These are phyloP conservation scores for Talaromyces sp. DNA, from an alignment of 2,329 filamentous ascomycete species.

Conservation along the genomic window DNA sequence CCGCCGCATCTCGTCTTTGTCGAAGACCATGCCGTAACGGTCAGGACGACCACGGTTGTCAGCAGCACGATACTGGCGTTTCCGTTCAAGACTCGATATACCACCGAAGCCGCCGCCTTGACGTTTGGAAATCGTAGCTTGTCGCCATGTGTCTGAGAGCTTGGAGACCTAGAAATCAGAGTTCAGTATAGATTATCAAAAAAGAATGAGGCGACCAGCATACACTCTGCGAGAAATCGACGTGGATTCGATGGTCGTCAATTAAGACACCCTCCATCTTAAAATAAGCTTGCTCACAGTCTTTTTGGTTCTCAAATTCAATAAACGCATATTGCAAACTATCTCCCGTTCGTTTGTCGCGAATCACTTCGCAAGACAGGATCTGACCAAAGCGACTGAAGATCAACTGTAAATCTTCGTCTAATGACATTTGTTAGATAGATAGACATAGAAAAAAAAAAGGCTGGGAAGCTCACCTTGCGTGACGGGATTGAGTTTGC, in stretches of 20 bases:
- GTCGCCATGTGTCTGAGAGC: constrained; percentile 83
- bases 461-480: constrained; percentile 46
- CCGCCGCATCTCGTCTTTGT: constrained; percentile 61
- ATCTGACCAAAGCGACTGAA: constrained; percentile 97
- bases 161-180: constrained; percentile 53
- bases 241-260: constrained; percentile 94
- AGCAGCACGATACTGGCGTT: constrained; percentile 78
- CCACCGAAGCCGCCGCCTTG: constrained; percentile 81
- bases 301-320: constrained; percentile 86
- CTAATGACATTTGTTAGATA: constrained; percentile 34
- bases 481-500: constrained; percentile 96
- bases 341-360: constrained; percentile 89
- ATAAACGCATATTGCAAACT: constrained; percentile 97
- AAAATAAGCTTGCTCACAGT: constrained; percentile 92
- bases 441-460: background rate
- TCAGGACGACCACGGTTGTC: constrained; percentile 43
- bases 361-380: constrained; percentile 89
- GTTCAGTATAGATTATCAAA: constrained; percentile 15
- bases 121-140: constrained; percentile 76
- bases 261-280: constrained; percentile 99
- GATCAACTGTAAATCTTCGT: constrained; percentile 90
- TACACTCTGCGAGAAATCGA: constrained; percentile 96
- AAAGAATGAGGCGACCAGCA: constrained; percentile 28
- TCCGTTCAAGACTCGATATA: constrained; percentile 80
- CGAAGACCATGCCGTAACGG: constrained; percentile 75